A percentile compares a stretch with the other conserved stretches of the same genome.
phyloP scores from a whole-genome alignment of 1,139 yeast species.

The Lodderomyces jiufengensis region DNA sequence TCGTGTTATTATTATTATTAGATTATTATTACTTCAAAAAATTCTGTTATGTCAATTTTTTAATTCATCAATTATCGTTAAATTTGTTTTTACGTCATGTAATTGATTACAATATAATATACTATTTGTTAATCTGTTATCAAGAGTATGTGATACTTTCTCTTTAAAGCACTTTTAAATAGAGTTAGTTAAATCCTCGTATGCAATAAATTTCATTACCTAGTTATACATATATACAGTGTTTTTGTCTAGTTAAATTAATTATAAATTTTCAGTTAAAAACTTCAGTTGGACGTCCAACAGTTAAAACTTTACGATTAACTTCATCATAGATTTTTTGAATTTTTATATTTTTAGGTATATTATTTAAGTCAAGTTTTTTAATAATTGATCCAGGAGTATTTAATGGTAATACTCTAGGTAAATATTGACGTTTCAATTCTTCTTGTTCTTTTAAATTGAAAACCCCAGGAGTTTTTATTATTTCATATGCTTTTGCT shows the following conservation, averaged over 20 bases:
- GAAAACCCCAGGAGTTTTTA: constrained; percentile 37
- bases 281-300: constrained; percentile 40
- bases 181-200: too few relatives aligned
- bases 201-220: too few relatives aligned
- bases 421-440: constrained; percentile 28
- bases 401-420: constrained; percentile 31
- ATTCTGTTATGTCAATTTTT: too few relatives aligned
- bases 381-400: constrained; percentile 36
- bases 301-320: constrained; percentile 23
- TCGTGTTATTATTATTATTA: too few relatives aligned
- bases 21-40: too few relatives aligned
- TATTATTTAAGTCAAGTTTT: constrained; percentile 24
- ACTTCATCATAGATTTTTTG: constrained; percentile 32
- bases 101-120: too few relatives aligned
- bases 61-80: too few relatives aligned
- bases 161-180: too few relatives aligned
- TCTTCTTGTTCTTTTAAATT: constrained; percentile 20
- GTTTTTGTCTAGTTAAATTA: background rate
- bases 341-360: constrained; percentile 32
- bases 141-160: too few relatives aligned
- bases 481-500: constrained; percentile 21
- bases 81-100: too few relatives aligned
- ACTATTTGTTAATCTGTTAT: too few relatives aligned
- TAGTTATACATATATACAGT: too few relatives aligned
- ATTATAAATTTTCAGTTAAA: constrained; percentile 4